Base-by-base conservation (phyloP, 1,284 basidiomycete genomes). In the Peniophora sp. region DNA sequence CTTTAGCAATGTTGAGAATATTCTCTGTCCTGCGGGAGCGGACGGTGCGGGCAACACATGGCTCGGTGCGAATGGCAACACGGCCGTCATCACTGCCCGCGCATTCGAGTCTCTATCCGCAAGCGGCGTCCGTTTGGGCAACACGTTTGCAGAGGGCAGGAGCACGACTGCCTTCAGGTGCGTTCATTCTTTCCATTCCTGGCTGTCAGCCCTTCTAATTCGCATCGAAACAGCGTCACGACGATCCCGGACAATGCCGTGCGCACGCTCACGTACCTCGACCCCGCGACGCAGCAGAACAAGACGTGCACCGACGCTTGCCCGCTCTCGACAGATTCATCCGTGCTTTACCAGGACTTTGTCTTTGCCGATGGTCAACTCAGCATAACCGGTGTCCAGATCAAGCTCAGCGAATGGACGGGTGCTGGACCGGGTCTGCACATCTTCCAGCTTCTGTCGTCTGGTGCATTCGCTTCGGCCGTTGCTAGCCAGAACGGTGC, bases 241-340 rank as follows among this genome's bases (percentile, higher is more conserved):
- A 85, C 92, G 14, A 83, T 94, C 55, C 93, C 96, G 0, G 92
- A 95, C 69, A 95, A 97, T 63, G 76, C 74, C 2, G 80, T 92
- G 20, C 83, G 85, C 61, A 81, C 79, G 16, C 72, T 95, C 51
- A 79, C 79, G 43, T 96, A 88, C 62, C 69, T 88, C 49, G 90
- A 98, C 62, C 86, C 88, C 0, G 62, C 69, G 3, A 90, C 85
- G 16, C 81, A 84, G 50, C 74, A 84, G 62, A 91, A 84, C 59
- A 65, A 69, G 58, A 88, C 88, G 0, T 94, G 90, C 66, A 74
- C 79, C 3, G 69, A 78, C 49, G 67, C 72, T 16, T 95, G 90
- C 61, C 88, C 91, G 1, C 73, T 94, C 32, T 79, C 81, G n/a
- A 81, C 79, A 32, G 78, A 92, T 61, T 64, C 86, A 1, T 76